A percentile compares a stretch with the other conserved stretches of the same genome.
phyloP scores from a whole-genome alignment of 352 stramenopile genomes.

The Globisporangium orthogonon region DNA sequence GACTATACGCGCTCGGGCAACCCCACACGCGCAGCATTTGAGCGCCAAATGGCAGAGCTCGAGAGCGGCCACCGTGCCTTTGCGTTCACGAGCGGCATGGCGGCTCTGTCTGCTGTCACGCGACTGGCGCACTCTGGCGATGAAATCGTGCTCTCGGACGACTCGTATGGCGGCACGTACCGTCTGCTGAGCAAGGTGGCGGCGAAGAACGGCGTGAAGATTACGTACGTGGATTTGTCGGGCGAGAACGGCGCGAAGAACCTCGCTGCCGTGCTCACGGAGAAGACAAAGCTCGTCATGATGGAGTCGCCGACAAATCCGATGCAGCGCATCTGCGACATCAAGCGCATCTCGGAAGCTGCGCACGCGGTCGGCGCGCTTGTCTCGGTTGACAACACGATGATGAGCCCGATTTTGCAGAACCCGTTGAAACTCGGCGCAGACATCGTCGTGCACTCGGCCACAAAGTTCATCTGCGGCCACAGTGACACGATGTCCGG shows the following conservation, averaged over 20 bases:
- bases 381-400: conserved; percentile 95
- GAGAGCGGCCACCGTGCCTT: conserved; percentile 73
- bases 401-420: conserved; percentile 94
- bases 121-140: conserved; percentile 88
- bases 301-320: conserved; percentile 97
- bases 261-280: conserved; percentile 38
- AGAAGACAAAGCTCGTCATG: conserved; percentile 93
- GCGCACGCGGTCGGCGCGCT: conserved; percentile 77
- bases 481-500: conserved; percentile 96
- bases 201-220: conserved; percentile 64
- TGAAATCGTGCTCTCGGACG: conserved; percentile 91
- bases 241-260: conserved; percentile 58
- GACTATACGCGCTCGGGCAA: conserved; percentile 94
- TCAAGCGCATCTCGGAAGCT: conserved; percentile 70
- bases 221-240: conserved; percentile 86
- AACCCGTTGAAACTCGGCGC: conserved; percentile 91
- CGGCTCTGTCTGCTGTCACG: conserved; percentile 89
- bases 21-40: conserved; percentile 89
- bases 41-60: conserved; percentile 88
- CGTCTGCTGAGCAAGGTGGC: conserved; percentile 88
- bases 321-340: conserved; percentile 93
- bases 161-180: conserved; percentile 96
- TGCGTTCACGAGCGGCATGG: conserved; percentile 94
- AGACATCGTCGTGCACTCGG: conserved; percentile 95
- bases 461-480: conserved; percentile 97